Conservation (phyloP, 1,284 basidiomycete genomes). For the Leccinum huronense region DNA sequence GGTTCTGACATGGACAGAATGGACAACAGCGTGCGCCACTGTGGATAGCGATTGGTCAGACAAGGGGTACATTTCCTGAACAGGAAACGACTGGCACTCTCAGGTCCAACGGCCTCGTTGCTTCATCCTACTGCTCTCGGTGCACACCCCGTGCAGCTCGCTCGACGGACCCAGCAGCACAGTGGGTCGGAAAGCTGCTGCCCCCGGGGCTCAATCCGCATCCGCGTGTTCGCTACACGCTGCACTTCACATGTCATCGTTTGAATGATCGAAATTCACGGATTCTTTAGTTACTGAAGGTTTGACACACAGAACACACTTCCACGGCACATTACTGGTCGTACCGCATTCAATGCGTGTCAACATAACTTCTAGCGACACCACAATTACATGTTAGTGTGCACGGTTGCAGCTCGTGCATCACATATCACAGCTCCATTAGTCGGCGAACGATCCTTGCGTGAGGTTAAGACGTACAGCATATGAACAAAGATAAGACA, state of each 20-base stretch:
- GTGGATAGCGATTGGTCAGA: background rate
- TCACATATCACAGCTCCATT: background rate
- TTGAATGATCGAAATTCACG: background rate
- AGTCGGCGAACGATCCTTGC: background rate
- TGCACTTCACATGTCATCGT: background rate
- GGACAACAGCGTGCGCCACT: background rate
- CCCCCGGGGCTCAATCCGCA: background rate
- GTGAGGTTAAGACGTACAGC: background rate
- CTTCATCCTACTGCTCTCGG: background rate
- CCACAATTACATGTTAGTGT: background rate
- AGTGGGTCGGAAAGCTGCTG: background rate
- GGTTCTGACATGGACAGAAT: conserved; percentile 14
- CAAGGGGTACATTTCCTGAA: background rate
- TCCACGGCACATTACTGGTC: background rate
- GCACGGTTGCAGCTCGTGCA: background rate
- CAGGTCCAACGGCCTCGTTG: background rate
- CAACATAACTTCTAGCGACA: background rate
- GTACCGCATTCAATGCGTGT: background rate
- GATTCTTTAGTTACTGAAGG: background rate
- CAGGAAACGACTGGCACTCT: background rate
- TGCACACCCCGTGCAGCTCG: background rate
- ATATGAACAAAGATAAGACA: background rate
- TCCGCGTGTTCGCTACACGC: background rate
- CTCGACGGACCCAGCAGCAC: background rate
- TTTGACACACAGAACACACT: background rate